A percentile compares a stretch with the other conserved stretches of the same genome.
These are phyloP conservation scores for Neopestalotiopsis clavispora DNA, from an alignment of 2,329 filamentous ascomycete species.

Conservation along the genomic window DNA sequence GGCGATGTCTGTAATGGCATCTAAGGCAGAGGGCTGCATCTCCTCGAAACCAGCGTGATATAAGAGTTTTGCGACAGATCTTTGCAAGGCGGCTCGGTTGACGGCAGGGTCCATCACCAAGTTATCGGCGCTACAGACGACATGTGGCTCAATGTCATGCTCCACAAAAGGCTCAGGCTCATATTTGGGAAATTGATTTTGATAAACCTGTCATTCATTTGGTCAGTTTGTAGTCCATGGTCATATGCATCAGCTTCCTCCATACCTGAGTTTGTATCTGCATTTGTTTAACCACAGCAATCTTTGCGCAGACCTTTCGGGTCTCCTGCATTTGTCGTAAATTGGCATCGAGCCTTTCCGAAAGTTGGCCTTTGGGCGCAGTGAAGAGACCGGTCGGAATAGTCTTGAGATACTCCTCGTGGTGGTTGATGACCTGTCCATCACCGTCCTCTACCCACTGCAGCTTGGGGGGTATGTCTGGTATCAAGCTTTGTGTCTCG, in stretches of 20 bases:
- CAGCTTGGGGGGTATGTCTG: conserved; percentile 78
- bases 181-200: conserved; percentile 98
- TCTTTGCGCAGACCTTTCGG: conserved; percentile 92
- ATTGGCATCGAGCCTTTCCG: conserved; percentile 85
- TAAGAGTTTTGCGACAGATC: conserved; percentile 91
- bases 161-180: conserved; percentile 89
- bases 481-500: conserved; percentile 82
- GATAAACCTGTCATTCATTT: conserved; percentile 71
- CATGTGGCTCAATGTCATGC: conserved; percentile 84
- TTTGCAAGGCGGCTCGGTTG: conserved; percentile 83
- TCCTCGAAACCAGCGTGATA: conserved; percentile 98
- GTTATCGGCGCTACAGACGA: conserved; percentile 87
- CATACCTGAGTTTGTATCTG: conserved; percentile 92
- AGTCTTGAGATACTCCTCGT: conserved; percentile 81
- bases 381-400: conserved; percentile 77
- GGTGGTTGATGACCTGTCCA: conserved; percentile 85
- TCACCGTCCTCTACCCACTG: conserved; percentile 91
- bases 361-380: conserved; percentile 74
- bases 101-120: conserved; percentile 85
- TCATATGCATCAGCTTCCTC: conserved; percentile 3
- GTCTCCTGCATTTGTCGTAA: conserved; percentile 97
- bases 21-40: conserved; percentile 91
- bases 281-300: conserved; percentile 99
- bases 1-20: conserved; percentile 87
- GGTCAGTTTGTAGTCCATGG: conserved; percentile 28